Conservation (phyloP, 495 filamentous ascomycete genomes). For the Amphirosellinia nigrospora region DNA sequence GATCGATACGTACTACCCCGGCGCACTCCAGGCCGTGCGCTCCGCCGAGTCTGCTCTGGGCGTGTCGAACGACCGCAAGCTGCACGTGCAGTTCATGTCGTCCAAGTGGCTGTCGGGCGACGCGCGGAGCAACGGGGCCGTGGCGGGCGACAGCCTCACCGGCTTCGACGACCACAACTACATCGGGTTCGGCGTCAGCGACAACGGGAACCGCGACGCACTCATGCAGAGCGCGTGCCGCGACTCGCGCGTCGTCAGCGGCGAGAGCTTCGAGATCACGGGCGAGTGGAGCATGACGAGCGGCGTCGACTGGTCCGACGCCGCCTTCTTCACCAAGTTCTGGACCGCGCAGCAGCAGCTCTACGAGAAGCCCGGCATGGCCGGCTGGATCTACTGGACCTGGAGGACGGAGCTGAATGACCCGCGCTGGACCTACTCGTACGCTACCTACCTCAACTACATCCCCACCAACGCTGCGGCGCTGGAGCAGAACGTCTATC, state of each 20-base stretch:
- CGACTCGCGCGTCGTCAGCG: conserved; percentile 29
- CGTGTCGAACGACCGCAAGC: conserved; percentile 45
- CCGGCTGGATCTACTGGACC: conserved; percentile 63
- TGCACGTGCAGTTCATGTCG: conserved; percentile 66
- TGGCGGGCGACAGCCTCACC: conserved; percentile 48
- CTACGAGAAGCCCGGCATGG: conserved; percentile 55
- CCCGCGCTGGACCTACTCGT: conserved; percentile 36
- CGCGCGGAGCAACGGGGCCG: conserved; percentile 44
- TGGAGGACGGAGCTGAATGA: conserved; percentile 56
- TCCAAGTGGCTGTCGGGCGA: conserved; percentile 59
- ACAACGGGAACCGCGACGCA: conserved; percentile 42
- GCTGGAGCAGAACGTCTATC: conserved; percentile 34
- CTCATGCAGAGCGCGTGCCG: conserved; percentile 37
- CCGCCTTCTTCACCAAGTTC: conserved; percentile 56
- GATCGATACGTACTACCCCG: conserved; percentile 54
- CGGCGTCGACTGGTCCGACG: conserved; percentile 41
- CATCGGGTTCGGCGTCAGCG: conserved; percentile 52
- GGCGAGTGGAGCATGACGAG: conserved; percentile 60
- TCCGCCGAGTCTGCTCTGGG: conserved; percentile 50
- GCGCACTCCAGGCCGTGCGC: conserved; percentile 58
- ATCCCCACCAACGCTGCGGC: conserved; percentile 32
- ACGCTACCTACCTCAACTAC: conserved; percentile 29
- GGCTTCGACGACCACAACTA: conserved; percentile 59
- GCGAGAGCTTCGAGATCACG: conserved; percentile 47
- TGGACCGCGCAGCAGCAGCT: conserved; percentile 60